Evolutionary conservation across 78 protist species (phyloP), one percentile per base, ranked within the genome.

Genomic region (Polysphondylium violaceum): DNA sequence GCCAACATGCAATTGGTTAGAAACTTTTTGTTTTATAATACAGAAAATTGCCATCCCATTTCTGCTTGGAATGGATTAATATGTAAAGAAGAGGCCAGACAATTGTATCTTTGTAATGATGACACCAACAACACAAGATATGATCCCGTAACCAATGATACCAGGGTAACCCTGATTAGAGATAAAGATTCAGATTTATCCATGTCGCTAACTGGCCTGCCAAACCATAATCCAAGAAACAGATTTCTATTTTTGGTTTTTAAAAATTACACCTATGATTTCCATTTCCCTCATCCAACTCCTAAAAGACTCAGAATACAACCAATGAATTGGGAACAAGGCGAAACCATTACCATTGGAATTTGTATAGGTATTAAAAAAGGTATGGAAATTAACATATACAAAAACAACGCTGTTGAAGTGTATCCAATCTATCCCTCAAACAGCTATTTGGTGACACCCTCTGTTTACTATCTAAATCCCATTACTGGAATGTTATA

Each of bases 251-350:
- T 21, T 25, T 14, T 69, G 33, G 56, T 67, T 0, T 58, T 16
- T 27, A 69, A 58, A 58, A 12, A 27, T 19, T 31, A 69, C 31
- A 31, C 21, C 5, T 83, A 83, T 83, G 65, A 58, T 23, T 23
- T 83, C 14, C 91, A 83, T 59, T 69, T 69, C 21, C 71, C 75
- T 8, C 91, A 83, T 69, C 79, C 79, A 40, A 50, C 55, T 36
- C 91, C 91, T 59, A 69, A 53, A 21, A 2, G 27, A 1, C 0
- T 83, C 2, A 43, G 11, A 7, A 23, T 83, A 19, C 47, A 69
- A 43, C 72, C 79, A 41, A 58, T 67, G 71, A 69, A 83, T 44
- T 83, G 91, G 91, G 41, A 83, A 17, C 14, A 25, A 6, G 17
- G 31, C n/a, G 79, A 83, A n/a, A 33, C 2, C 2, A 14, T 83